Evolutionary conservation across 2,329 filamentous ascomycete species (phyloP).

Genomic region (Nigrospora osmanthi): DNA sequence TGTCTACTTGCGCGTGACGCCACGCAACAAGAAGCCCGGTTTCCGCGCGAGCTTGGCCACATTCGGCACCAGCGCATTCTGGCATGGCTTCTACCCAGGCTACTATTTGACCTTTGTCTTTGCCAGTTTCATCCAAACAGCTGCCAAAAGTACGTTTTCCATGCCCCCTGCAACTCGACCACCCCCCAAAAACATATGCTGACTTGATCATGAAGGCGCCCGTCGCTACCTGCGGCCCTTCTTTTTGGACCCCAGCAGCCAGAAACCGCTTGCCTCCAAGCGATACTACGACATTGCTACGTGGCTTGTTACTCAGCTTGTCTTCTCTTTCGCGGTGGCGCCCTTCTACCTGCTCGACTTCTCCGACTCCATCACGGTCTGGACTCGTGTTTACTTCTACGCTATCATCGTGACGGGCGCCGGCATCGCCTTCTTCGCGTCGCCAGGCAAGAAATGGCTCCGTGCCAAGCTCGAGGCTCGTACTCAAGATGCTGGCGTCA

Average conservation of each 20-base stretch:
- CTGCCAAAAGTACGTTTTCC: slow-evolving; percentile 75
- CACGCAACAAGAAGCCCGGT: slow-evolving; percentile 89
- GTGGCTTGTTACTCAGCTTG: slow-evolving; percentile 69
- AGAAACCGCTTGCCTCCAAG: slow-evolving; percentile 62
- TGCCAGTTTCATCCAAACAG: slow-evolving; percentile 85
- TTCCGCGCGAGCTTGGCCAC: slow-evolving; percentile 92
- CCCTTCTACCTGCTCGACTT: slow-evolving; percentile 83
- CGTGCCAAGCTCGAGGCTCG: slow-evolving; percentile 52
- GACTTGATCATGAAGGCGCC: slow-evolving; percentile 51
- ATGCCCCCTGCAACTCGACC: background rate
- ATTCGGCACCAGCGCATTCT: slow-evolving; percentile 89
- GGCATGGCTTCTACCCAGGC: slow-evolving; percentile 96
- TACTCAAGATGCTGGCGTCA: slow-evolving; percentile 35
- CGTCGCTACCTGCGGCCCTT: slow-evolving; percentile 87
- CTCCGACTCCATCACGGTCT: slow-evolving; percentile 62
- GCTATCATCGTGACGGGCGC: slow-evolving; percentile 58
- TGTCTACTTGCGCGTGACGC: slow-evolving; percentile 89
- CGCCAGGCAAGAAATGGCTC: slow-evolving; percentile 61
- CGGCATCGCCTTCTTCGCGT: slow-evolving; percentile 70
- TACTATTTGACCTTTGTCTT: slow-evolving; percentile 91
- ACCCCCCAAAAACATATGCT: background rate
- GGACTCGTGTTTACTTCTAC: slow-evolving; percentile 87
- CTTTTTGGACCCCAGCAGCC: slow-evolving; percentile 75
- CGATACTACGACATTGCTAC: slow-evolving; percentile 78
- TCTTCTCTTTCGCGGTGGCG: slow-evolving; percentile 72